Base-by-base conservation (phyloP, 495 filamentous ascomycete species). In the Neurospora africana region DNA sequence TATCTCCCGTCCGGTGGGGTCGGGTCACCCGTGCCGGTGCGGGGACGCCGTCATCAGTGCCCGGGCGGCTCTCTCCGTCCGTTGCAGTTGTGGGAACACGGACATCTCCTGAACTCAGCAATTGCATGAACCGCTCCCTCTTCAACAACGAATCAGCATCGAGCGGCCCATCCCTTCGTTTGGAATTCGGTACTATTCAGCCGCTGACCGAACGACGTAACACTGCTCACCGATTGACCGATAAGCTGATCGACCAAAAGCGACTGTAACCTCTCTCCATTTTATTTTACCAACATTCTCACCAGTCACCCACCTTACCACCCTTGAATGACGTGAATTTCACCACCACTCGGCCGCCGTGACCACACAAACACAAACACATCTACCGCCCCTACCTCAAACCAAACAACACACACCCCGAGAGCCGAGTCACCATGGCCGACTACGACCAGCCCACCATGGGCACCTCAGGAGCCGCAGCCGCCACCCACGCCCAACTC, bases 401-500 rank as follows among this genome's bases (percentile, higher is more conserved):
- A 40, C 39, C 39, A 40, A 40, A 40, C 13, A 40, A 40, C 39
- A 40, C 5, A 40, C 5, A 40, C 13, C 13, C 13, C 39, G 39
- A 40, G 13, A 40, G 39, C 13, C 13, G 39, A 40, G 15, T 40
- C 39, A 40, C 13, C 23, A 61, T 61, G 53, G 53, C 53, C 53
- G 35, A 71, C 72, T 43, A 71, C 69, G 21, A 72, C 70, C 65
- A 68, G 65, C 30, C 61, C 71, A 33, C 17, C 70, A 37, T 27
- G 70, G 37, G 71, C 70, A 39, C 69, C 8, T 19, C 53, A 13
- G n/a, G 9, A 47, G 4, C 47, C 19, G 70, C 36, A 11, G 68
- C 36, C 5, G 72, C 70, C 7, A 69, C 73, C 19, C 74, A 69
- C 15, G 74, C 75, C 69, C 83, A 86, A 70, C 81, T 86, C 37